Evolutionary conservation across 1,284 basidiomycete genomes (phyloP), one percentile per base, ranked within the genome.

Genomic region (Cryptococcus wingfieldii): DNA sequence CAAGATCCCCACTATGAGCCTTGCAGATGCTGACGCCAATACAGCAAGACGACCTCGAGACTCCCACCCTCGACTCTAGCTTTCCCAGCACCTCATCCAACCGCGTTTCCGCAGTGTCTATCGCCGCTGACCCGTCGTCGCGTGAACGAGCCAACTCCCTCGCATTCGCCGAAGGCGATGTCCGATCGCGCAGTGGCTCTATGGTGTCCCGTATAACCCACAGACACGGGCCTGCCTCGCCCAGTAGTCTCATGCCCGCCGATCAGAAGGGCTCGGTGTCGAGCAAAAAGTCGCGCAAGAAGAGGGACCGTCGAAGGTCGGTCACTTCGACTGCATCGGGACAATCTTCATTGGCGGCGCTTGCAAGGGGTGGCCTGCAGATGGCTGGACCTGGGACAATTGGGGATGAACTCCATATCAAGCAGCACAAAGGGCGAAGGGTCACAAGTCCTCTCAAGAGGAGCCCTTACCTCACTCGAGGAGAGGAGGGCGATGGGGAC

Each of bases 401-500:
- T 3, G 51, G 51, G 42, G 45, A 34, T 8, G 56, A 62, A 16
- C 54, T 53, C 23, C 25, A 55, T 6, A 23, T 46, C 38, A 56
- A 50, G n/a, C 28, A 51, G 16, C n/a, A 42, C 6, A 34, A 53
- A 28, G 37, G 23, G 39, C 49, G 46, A n/a, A 54, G 38, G 41
- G 25, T 41, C 19, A 48, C 47, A 2, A 25, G 47, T n/a, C 27
- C 42, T 7, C 43, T 50, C 3, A 62, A 55, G 44, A 38, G 61
- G 34, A 57, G 54, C 34, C 66, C 68, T 4, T 69, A 66, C 23
- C 56, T 67, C 1, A 55, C 63, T 23, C 48, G 62, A n/a, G 56
- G 51, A 16, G 60, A 50, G 18, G 50, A 58, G 19, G 50, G 51
- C 38, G 59, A 50, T 16, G 85, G 86, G 69, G 83, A 84, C 14